A percentile compares a stretch with the other conserved stretches of the same genome.
Conservation (phyloP, 495 filamentous ascomycete genomes). For the Lindgomyces ingoldianus region DNA sequence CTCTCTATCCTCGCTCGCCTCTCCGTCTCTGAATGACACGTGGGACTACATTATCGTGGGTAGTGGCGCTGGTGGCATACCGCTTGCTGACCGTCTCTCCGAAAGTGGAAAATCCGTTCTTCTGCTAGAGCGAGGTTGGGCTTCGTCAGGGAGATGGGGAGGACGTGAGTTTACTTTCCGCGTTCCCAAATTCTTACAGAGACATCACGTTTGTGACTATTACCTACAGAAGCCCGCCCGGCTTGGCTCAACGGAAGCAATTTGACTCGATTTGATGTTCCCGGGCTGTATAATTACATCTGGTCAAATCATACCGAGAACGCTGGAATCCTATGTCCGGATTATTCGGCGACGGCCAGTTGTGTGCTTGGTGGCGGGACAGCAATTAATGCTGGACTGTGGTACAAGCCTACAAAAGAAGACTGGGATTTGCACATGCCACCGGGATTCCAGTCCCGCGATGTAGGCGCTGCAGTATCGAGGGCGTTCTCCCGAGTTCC, state of each 20-base stretch:
- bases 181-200: too few relatives aligned
- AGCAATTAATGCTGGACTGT: constrained; percentile 71
- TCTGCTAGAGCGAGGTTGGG: constrained; percentile 65
- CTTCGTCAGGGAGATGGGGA: constrained; percentile 60
- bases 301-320: constrained; percentile 63
- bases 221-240: too few relatives aligned
- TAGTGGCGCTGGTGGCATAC: constrained; percentile 65
- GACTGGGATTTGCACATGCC: constrained; percentile 80
- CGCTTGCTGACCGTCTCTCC: constrained; percentile 64
- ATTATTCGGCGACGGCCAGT: constrained; percentile 71
- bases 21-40: constrained; percentile 47
- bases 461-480: constrained; percentile 58
- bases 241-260: constrained; percentile 65
- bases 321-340: constrained; percentile 65
- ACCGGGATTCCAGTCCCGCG: constrained; percentile 65
- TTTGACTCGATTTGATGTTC: constrained; percentile 77
- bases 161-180: constrained; percentile 58
- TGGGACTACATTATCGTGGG: constrained; percentile 73
- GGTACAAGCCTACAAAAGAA: constrained; percentile 57
- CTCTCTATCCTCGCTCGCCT: too few relatives aligned
- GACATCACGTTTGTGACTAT: too few relatives aligned
- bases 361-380: constrained; percentile 77
- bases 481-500: constrained; percentile 69
- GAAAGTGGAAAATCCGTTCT: constrained; percentile 64
- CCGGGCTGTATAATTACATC: constrained; percentile 72